Conservation (phyloP, 1,139 yeast species). For the Sugiyamaella japonica region DNA sequence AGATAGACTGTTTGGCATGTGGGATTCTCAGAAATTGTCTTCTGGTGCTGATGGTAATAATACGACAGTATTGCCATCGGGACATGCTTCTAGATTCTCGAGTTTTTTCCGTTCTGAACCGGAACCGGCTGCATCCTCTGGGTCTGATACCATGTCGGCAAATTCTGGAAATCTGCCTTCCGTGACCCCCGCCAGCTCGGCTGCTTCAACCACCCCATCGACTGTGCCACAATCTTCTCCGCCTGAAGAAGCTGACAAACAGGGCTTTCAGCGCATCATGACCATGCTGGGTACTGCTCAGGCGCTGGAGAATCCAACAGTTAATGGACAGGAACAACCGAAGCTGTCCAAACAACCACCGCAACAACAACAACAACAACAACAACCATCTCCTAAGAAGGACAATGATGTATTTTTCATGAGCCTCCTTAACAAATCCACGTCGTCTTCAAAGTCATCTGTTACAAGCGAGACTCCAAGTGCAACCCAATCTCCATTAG, state of each 20-base stretch:
- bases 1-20: constrained; percentile 34
- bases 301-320: not conserved
- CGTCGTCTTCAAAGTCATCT: constrained; percentile 10
- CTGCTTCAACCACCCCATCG: not conserved
- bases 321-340: not conserved
- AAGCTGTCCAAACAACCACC: not conserved
- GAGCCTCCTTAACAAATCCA: constrained; percentile 33
- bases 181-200: constrained; percentile 1
- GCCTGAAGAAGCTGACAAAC: constrained; percentile 32
- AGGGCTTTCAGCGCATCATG: constrained; percentile 40
- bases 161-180: constrained; percentile 1
- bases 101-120: constrained; percentile 30
- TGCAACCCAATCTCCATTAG: constrained; percentile 12
- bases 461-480: constrained; percentile 6
- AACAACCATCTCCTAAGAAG: constrained; percentile 15
- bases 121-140: constrained; percentile 5
- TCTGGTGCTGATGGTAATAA: constrained; percentile 6
- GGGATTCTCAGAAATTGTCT: constrained; percentile 25
- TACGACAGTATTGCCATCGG: constrained; percentile 10
- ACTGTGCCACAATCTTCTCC: constrained; percentile 11
- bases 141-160: not conserved
- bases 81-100: constrained; percentile 32
- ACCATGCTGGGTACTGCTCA: constrained; percentile 34
- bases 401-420: constrained; percentile 36
- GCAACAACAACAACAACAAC: constrained; percentile 7